phyloP scores from a whole-genome alignment of 352 stramenopile species.

The Globisporangium parvum region DNA sequence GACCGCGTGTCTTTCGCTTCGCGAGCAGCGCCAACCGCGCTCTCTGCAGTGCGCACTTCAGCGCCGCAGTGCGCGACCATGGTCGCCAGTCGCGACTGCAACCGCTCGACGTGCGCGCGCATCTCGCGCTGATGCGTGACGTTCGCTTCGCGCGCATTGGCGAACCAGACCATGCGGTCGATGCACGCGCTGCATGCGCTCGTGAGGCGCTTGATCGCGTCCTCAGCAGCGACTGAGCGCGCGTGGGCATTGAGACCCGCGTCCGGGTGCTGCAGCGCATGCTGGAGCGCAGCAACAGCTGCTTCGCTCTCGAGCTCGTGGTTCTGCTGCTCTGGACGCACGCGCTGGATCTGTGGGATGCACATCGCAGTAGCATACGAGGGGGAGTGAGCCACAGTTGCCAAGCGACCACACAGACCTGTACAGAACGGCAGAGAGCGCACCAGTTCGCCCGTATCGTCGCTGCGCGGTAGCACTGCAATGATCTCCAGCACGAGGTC shows the following conservation, averaged over 20 bases:
- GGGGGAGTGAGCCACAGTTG: too few relatives aligned
- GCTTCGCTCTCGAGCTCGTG: conserved; percentile 7
- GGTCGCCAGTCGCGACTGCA: conserved; percentile 19
- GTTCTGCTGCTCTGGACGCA: neutral
- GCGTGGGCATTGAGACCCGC: conserved; percentile 17
- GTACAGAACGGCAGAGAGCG: neutral
- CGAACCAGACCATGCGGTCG: conserved; percentile 29
- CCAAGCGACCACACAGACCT: neutral
- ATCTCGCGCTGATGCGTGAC: conserved; percentile 15
- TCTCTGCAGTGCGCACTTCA: conserved; percentile 23
- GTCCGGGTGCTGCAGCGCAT: conserved; percentile 3
- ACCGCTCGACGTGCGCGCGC: conserved; percentile 15
- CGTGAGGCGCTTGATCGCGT: conserved; percentile 37
- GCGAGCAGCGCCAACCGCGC: conserved; percentile 18
- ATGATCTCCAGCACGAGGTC: conserved; percentile 17
- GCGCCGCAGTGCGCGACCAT: conserved; percentile 13
- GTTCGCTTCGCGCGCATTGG: conserved; percentile 8
- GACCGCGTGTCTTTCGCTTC: conserved; percentile 23
- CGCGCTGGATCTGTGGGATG: neutral
- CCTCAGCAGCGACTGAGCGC: conserved; percentile 31
- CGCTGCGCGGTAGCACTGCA: conserved; percentile 9
- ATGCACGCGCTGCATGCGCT: conserved; percentile 33
- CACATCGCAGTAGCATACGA: neutral
- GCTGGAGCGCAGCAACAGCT: conserved; percentile 10
- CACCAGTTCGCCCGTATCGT: conserved; percentile 9